A percentile compares a stretch with the other conserved stretches of the same genome.
Evolutionary conservation across 2,329 filamentous ascomycete species (phyloP).

Genomic region (Paramyrothecium roridum): DNA sequence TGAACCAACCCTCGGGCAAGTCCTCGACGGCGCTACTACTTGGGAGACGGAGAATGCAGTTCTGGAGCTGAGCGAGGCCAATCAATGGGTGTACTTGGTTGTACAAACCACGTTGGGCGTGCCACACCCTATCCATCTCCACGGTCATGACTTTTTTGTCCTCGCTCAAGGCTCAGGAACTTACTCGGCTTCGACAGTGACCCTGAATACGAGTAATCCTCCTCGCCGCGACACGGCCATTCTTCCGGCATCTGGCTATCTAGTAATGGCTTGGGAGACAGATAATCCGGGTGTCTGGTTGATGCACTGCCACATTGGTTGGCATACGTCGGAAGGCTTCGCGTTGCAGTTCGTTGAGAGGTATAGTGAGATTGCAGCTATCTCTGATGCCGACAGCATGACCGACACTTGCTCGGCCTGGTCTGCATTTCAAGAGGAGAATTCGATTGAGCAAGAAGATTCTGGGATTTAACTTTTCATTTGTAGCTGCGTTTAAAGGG

Average conservation of each 20-base stretch:
- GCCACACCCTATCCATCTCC: conserved; percentile 18
- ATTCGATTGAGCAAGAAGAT: too few species aligned
- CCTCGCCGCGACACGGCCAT: conserved; percentile 49
- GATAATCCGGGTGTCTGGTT: conserved; percentile 47
- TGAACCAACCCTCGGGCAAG: conserved; percentile 20
- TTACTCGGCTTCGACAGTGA: conserved; percentile 8
- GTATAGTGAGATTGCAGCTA: conserved; percentile 4
- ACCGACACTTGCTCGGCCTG: too few species aligned
- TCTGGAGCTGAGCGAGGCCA: too few species aligned
- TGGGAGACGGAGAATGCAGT: conserved; percentile 21
- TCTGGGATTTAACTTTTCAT: too few species aligned
- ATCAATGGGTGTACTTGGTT: too few species aligned
- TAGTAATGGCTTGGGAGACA: conserved; percentile 44
- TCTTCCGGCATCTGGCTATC: conserved; percentile 35
- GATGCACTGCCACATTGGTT: conserved; percentile 46
- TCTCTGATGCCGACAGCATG: too few species aligned
- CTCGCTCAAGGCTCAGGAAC: conserved; percentile 12
- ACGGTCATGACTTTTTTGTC: conserved; percentile 19
- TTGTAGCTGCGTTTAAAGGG: too few species aligned
- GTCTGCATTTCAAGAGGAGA: too few species aligned
- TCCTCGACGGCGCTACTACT: conserved; percentile 12
- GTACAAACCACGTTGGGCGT: conserved; percentile 1
- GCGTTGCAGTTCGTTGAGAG: conserved; percentile 17
- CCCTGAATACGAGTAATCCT: conserved; percentile 32
- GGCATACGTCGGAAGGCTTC: conserved; percentile 35